These are phyloP conservation scores for Haematococcus sp. DNA, from an alignment of 139 green algal genomes.

Conservation along the genomic window DNA sequence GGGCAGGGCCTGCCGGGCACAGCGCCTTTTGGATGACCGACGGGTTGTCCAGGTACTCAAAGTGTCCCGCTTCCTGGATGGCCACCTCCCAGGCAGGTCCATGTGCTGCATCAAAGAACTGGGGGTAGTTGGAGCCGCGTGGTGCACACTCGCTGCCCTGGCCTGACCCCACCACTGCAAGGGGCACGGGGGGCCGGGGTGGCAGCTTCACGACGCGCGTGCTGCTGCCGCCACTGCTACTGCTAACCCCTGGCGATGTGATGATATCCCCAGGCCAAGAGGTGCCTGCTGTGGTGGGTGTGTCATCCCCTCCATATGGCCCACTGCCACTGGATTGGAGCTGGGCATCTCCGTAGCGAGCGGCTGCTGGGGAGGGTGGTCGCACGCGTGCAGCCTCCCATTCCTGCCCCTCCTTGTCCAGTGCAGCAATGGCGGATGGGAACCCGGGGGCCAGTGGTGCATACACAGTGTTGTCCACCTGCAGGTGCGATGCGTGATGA, in stretches of 20 bases:
- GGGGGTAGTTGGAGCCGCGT: constrained; percentile 51
- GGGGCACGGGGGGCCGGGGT: constrained; percentile 38
- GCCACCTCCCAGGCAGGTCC: constrained; percentile 53
- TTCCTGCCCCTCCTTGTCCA: constrained; percentile 26
- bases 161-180: constrained; percentile 64
- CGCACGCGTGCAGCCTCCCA: no score
- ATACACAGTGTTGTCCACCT: constrained; percentile 86
- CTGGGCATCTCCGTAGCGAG: neutral
- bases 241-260: no score
- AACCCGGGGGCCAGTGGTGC: constrained; percentile 61
- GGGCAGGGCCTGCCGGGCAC: constrained; percentile 39
- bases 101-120: constrained; percentile 59
- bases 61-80: constrained; percentile 58
- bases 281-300: neutral
- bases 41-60: constrained; percentile 70
- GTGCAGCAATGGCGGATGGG: constrained; percentile 61
- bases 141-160: constrained; percentile 73
- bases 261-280: neutral
- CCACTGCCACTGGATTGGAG: neutral
- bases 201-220: no score
- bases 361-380: neutral
- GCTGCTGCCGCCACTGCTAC: neutral
- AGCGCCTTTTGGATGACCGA: constrained; percentile 49
- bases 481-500: neutral
- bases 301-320: neutral